These are phyloP conservation scores for Globisporangium spiculum DNA, from an alignment of 352 stramenopile genomes.

Conservation along the genomic window DNA sequence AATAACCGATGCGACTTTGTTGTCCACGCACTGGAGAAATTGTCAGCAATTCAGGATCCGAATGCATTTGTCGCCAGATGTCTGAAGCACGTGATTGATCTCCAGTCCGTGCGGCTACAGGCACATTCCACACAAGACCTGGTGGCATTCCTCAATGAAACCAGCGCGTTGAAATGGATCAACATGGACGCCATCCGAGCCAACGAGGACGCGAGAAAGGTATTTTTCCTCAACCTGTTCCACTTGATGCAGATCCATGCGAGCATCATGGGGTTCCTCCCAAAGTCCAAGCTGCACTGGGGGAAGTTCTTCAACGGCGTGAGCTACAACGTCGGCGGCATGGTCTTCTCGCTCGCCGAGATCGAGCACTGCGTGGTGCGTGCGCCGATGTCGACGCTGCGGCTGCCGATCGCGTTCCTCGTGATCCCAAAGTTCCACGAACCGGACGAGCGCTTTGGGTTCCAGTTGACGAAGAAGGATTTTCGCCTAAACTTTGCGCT, in stretches of 20 bases:
- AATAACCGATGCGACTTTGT: slow-evolving; percentile 43
- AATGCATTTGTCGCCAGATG: slow-evolving; percentile 20
- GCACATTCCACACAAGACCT: slow-evolving; percentile 32
- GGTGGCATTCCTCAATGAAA: slow-evolving; percentile 33
- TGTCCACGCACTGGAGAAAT: background rate
- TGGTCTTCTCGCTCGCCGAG: slow-evolving; percentile 49
- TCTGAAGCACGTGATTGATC: slow-evolving; percentile 17
- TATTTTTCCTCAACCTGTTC: slow-evolving; percentile 61
- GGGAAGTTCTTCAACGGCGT: slow-evolving; percentile 58
- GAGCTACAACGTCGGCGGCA: slow-evolving; percentile 43
- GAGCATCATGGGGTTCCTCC: slow-evolving; percentile 39
- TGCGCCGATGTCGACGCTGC: slow-evolving; percentile 34
- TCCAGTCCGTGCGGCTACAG: slow-evolving; percentile 21
- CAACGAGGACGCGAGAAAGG: slow-evolving; percentile 27
- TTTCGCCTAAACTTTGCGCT: slow-evolving; percentile 61
- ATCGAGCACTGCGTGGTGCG: slow-evolving; percentile 56
- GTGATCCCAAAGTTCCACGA: slow-evolving; percentile 41
- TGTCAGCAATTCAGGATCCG: slow-evolving; percentile 5
- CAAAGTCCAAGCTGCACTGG: slow-evolving; percentile 49
- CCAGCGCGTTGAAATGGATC: slow-evolving; percentile 31
- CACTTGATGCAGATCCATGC: slow-evolving; percentile 48
- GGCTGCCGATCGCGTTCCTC: slow-evolving; percentile 37
- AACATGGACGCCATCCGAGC: slow-evolving; percentile 20
- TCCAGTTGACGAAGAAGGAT: slow-evolving; percentile 31
- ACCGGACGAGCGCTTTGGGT: slow-evolving; percentile 21